Percentiles rank a stretch among this genome's conserved stretches.
Conservation (phyloP, 2,329 filamentous ascomycete species). For the Colletotrichum karsti region DNA sequence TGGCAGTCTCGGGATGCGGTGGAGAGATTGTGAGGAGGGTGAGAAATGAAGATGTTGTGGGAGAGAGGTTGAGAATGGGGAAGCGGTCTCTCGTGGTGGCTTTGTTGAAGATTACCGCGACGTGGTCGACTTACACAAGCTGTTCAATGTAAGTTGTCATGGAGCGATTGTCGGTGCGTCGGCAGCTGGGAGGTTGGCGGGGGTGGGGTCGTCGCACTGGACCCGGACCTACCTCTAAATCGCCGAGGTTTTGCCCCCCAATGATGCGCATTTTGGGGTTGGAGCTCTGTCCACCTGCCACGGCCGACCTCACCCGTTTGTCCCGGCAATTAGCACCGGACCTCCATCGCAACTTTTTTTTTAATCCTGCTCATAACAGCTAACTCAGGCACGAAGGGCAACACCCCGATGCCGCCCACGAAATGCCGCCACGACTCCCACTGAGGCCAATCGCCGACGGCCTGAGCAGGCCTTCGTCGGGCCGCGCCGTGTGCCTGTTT, state of each 20-base stretch:
- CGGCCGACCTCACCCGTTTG: conserved; percentile 7
- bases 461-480: conserved; percentile 22
- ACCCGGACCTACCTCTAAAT: background rate
- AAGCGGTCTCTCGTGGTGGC: background rate
- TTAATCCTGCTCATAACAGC: too few species aligned
- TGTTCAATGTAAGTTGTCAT: background rate
- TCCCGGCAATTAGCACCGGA: background rate
- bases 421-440: conserved; percentile 40
- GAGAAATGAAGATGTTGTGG: background rate
- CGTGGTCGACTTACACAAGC: conserved; percentile 14
- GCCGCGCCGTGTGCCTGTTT: conserved; percentile 23
- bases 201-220: background rate
- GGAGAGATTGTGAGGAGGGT: background rate
- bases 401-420: background rate
- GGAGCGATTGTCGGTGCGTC: conserved; percentile 2
- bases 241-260: conserved; percentile 24
- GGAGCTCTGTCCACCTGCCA: conserved; percentile 21
- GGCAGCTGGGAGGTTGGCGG: conserved; percentile 9
- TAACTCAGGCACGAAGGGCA: too few species aligned
- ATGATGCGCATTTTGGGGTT: background rate
- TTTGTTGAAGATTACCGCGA: conserved; percentile 14
- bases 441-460: conserved; percentile 36
- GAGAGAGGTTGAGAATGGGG: background rate
- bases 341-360: background rate
- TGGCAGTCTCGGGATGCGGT: background rate